These are phyloP conservation scores for Mycena maculata DNA, from an alignment of 768 basidiomycete species.

Conservation along the genomic window DNA sequence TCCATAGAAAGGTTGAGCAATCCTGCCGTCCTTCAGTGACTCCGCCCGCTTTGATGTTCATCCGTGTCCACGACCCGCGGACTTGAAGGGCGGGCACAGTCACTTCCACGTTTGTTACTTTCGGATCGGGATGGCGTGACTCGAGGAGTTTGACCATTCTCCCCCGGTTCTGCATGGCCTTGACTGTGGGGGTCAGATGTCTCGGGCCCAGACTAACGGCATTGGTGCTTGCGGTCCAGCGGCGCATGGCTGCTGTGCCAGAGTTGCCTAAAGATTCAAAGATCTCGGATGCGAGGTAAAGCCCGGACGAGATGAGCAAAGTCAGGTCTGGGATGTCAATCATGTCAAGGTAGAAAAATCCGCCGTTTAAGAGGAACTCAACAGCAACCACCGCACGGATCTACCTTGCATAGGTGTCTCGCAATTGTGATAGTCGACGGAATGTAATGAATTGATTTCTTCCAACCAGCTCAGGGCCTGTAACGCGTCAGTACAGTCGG, in stretches of 20 bases:
- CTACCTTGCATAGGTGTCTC: not conserved
- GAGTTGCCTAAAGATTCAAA: conserved; percentile 12
- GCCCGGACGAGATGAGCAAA: not conserved
- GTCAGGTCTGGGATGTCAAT: conserved; percentile 6
- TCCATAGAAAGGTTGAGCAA: conserved; percentile 44
- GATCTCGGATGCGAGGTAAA: conserved; percentile 19
- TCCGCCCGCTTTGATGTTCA: conserved; percentile 34
- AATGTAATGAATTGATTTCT: conserved; percentile 1
- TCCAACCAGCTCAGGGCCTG: conserved; percentile 28
- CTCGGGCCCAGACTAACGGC: conserved; percentile 20
- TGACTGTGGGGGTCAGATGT: conserved; percentile 30
- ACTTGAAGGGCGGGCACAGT: conserved; percentile 43
- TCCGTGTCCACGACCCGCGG: conserved; percentile 50
- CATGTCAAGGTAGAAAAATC: not conserved
- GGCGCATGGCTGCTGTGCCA: conserved; percentile 9
- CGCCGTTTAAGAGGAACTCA: not conserved
- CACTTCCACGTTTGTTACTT: conserved; percentile 26
- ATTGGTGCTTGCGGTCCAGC: conserved; percentile 7
- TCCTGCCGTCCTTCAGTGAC: conserved; percentile 30
- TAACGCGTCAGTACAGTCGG: not conserved
- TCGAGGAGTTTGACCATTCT: conserved; percentile 13
- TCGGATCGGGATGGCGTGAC: conserved; percentile 46
- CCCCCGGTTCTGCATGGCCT: conserved; percentile 11
- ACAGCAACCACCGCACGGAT: not conserved
- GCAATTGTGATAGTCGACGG: not conserved